phyloP scores from a whole-genome alignment of 208 protist genomes.

The Leishmania lainsoni region DNA sequence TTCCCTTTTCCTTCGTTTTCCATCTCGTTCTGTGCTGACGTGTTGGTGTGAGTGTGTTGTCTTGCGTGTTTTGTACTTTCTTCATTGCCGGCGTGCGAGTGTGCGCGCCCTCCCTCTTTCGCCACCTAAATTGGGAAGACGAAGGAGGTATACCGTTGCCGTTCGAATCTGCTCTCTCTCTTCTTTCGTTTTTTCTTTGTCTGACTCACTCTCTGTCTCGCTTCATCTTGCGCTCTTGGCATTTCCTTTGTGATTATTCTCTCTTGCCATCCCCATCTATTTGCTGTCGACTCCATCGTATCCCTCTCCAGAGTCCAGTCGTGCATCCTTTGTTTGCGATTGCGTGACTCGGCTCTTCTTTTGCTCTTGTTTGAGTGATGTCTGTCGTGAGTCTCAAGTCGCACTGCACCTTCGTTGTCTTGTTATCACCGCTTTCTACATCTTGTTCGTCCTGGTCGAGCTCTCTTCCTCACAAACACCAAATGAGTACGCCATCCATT shows the following conservation, averaged over 20 bases:
- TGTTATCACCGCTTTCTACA: neutral
- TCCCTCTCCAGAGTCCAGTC: neutral
- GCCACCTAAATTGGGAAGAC: neutral
- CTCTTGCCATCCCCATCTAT: neutral
- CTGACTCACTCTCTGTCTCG: neutral
- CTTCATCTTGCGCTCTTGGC: neutral
- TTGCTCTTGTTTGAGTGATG: neutral
- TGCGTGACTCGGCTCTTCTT: neutral
- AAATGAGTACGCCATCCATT: slow-evolving; percentile 14
- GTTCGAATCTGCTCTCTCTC: neutral
- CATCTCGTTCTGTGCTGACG: no score
- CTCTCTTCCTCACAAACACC: neutral
- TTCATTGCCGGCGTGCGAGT: neutral
- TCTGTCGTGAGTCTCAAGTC: no score
- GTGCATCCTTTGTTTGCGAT: neutral
- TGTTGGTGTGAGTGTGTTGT: no score
- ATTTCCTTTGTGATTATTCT: neutral
- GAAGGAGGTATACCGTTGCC: neutral
- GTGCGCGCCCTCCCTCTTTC: no score
- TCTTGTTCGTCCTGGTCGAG: neutral
- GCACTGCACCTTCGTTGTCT: neutral
- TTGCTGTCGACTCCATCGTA: neutral
- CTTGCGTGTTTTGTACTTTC: neutral
- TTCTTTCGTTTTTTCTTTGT: no score
- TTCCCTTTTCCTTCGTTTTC: neutral